Evolutionary conservation across 495 filamentous ascomycete genomes (phyloP), one percentile per base, ranked within the genome.

Genomic region (Clohesyomyces aquaticus): DNA sequence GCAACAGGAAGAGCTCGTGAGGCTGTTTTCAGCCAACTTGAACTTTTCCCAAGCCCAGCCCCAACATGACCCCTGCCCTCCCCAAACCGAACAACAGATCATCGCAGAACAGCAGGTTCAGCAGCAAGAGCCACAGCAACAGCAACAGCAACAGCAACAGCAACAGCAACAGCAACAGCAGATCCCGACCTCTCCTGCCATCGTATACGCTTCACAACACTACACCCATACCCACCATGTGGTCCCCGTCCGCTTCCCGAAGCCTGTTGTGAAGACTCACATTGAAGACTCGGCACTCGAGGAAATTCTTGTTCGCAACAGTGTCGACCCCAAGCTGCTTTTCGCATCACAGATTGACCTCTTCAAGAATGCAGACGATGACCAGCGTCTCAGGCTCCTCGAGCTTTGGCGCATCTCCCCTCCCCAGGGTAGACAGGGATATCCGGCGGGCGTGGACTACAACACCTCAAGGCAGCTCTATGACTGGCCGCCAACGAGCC

Each of bases 341-440:
- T 69, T 73, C 55, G 75, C 73, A 14, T 71, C 70, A 25, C 76
- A 78, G 41, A 55, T 75, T 51, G 64, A 71, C 43, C 75, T 78
- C 46, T 78, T 73, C 68, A 61, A 70, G 47, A 73, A 74, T 54
- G 71, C 75, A 52, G 68, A 73, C 60, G 57, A 70, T 28, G 73
- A 75, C 59, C 75, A 77, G 64, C 72, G 70, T 43, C 65, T 73
- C 27, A 67, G 76, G 1, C 69, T 78, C 14, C 66, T 78, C 4
- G 76, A 78, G 61, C 70, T 78, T 3, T 78, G 76, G 76, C 69
- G 74, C 38, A 76, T 76, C 22, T 61, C 69, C 19, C 76, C 76
- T 14, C 76, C 74, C 4, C 55, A 63, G 42, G 50, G 63, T 19
- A 25, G 67, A 38, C 55, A 66, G 27, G 58, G 59, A 18, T 51